Conservation (phyloP, 345 rosid genomes). For the Eucalyptus leucophloia region DNA sequence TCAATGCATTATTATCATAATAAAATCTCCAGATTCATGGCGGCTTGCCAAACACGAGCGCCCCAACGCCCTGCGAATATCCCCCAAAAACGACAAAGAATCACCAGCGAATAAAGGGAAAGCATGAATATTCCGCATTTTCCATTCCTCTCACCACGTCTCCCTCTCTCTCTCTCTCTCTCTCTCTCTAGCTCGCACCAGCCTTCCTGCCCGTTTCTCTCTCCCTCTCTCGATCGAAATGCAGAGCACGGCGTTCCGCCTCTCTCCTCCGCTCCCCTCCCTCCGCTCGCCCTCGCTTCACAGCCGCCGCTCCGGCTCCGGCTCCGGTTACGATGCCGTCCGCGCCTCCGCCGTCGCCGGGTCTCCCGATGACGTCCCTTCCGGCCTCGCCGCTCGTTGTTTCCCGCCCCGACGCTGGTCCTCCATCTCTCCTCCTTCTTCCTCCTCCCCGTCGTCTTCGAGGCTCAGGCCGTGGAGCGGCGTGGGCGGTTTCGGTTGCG, state of each 20-base stretch:
- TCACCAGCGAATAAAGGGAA: neutral
- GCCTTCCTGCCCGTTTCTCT: neutral
- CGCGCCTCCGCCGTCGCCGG: neutral
- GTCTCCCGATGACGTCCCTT: neutral
- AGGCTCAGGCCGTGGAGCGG: constrained; percentile 55
- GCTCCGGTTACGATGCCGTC: neutral
- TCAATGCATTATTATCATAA: neutral
- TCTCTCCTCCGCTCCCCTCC: neutral
- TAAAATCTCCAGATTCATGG: neutral
- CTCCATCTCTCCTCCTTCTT: constrained; percentile 20
- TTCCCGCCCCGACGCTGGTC: neutral
- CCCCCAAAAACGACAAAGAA: neutral
- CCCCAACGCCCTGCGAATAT: neutral
- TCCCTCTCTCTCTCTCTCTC: neutral
- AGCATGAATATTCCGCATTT: neutral
- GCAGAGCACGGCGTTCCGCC: constrained; percentile 1
- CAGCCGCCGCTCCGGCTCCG: neutral
- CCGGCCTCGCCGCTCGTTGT: neutral
- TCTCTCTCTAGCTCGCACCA: neutral
- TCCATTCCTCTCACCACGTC: neutral
- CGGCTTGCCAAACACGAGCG: neutral
- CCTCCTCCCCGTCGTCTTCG: neutral
- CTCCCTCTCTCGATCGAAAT: neutral
- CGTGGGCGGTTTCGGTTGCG: constrained; percentile 15
- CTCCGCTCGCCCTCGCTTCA: neutral